Evolutionary conservation across 2,329 filamentous ascomycete species (phyloP), one percentile per base, ranked within the genome.

Genomic region (Aspergillus oerlinghausenensis): DNA sequence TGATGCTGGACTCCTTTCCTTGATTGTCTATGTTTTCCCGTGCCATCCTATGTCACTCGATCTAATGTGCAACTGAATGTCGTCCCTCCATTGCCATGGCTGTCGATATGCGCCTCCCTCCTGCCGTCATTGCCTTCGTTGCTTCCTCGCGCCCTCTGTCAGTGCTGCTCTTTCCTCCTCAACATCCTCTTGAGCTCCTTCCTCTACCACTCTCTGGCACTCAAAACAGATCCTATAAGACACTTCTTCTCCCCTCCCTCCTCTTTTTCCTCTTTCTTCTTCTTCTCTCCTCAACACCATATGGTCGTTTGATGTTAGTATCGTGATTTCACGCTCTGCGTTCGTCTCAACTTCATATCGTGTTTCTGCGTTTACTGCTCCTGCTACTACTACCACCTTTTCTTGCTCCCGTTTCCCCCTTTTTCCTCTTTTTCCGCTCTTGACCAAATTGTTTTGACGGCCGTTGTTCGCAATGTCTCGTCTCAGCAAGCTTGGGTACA

Each of bases 221-320:
- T 38, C 40, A 21, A 51, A 38, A 29, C 42, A 21, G 21, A 14
- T 10, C 19, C 43, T 47, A 47, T 55, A 55, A 58, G 14, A 21
- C 48, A 25, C 49, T 48, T 28, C 56, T 49, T 49, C 29, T 29
- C 45, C n/a, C 28, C 48, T 50, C 14, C 21, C 48, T 45, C 53
- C 57, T 32, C 55, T 53, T 51, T 55, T 54, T 19, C 52, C 48
- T 43, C 62, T 55, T 56, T 54, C 52, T 51, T 35, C 52, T 42
- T 53, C 50, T 57, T 51, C 58, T 52, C 50, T 60, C 45, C 45
- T 51, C 50, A 52, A 59, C 51, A 50, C 53, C 56, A 26, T 54
- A 29, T 60, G 53, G 50, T 55, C 26, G 40, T 56, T 51, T 63
- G 60, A 60, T 60, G 56, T 58, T 58, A 62, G 61, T 62, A 61